Evolutionary conservation across 2,329 filamentous ascomycete species (phyloP), one percentile per base, ranked within the genome.

Genomic region (Hypoxylon sp.): DNA sequence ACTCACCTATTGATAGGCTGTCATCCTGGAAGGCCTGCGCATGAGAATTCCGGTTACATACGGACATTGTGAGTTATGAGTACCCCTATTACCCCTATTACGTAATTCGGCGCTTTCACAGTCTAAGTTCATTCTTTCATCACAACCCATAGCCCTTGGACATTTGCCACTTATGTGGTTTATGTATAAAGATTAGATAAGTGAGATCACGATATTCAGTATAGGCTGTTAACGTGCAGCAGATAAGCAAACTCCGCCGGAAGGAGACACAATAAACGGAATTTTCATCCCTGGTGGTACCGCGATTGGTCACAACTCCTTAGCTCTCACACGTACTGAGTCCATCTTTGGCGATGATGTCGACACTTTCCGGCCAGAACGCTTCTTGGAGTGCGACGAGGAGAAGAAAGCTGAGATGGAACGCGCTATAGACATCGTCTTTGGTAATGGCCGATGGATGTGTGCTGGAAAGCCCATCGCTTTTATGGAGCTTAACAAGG

Each of bases 391-490:
- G 51, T 74, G 72, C 0, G 76, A 78, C 10, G 67, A 68, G 1
- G 75, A 74, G 0, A 72, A 76, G 30, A 73, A 75, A 32, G 73
- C 68, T n/a, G 72, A 74, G 28, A 80, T 79, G 73, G 73, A 79
- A 50, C 70, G 73, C 11, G 78, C 75, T 4, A 65, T 79, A 34
- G 81, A 82, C 46, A 72, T 81, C 13, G 71, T 79, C 3, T 84
- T 83, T 67, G 80, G 80, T 0, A 73, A 77, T 49, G 81, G 82
- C 2, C 74, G 75, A 6, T 81, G 75, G 63, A 72, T 75, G 67
- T 84, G 82, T 66, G 71, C 82, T 5, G 82, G 82, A 0, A 81
- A 79, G 70, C 74, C 78, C 11, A 79, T 84, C 32, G 81, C 81
- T 0, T 73, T 79, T 62, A 79, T 83, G 72, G 81, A 83, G 70